Base-by-base conservation (phyloP, 805 yeast genomes). In the Kodamaea hsintzibuensis region DNA sequence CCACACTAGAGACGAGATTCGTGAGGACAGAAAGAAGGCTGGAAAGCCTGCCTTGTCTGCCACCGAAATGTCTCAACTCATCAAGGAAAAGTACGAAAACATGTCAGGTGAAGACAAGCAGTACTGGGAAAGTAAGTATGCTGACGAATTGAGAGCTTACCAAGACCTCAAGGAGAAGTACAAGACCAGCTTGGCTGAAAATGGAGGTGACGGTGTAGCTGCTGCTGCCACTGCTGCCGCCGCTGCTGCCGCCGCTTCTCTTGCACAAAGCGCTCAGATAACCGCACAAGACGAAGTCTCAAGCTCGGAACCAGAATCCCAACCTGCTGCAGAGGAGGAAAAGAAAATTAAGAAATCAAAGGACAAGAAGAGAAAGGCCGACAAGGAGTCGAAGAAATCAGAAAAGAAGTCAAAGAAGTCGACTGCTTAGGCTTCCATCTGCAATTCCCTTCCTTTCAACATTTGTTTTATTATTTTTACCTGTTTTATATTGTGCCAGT, bases 71-170 rank as follows among this genome's bases (percentile, higher is more conserved):
- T 88, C 95, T 40, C 86, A 83, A 63, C 85, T 85, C 62, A 86
- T 91, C 60, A 84, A 95, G 47, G 84, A 82, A 63, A 81, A 84
- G 63, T 93, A 98, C 98, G 82, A 83, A 60, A 81, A 76, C 39
- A 73, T 92, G 66, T 67, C 85, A 49, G 88, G 52, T 9, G 80
- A 73, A 16, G 93, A 86, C 65, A 89, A 88, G 69, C 82, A 78
- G 48, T 80, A 80, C 61, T 89, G 95, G 77, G 86, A 88, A 67
- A 82, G 81, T 57, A 72, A 77, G 50, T 82, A 82, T 61, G 80
- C 79, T 51, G 71, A 70, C 51, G 81, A 79, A 52, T 77, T 77
- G 65, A 72, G 66, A 57, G 68, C 50, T 7, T 66, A 66, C 65
- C 66, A 64, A 55, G 64, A 65, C 55, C 70, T 61, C 50, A 64